Evolutionary conservation across 805 yeast species (phyloP).

Genomic region (Priceomyces fermenticarens): DNA sequence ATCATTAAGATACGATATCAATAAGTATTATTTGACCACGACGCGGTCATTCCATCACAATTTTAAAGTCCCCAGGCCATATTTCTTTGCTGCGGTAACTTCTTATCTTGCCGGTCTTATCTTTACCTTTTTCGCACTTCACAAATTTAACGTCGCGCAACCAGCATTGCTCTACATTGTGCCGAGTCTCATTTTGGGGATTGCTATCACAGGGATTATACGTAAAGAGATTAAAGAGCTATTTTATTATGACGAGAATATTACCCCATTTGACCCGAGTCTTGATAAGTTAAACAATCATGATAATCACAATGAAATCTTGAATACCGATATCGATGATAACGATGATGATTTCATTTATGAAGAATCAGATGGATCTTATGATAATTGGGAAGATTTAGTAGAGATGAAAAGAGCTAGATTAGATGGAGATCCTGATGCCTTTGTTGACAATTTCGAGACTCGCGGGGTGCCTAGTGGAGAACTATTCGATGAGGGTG

Average conservation of each 20-base stretch:
- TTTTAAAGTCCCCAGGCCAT: slow-evolving; percentile 37
- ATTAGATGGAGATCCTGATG: slow-evolving; percentile 13
- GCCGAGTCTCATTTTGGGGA: slow-evolving; percentile 40
- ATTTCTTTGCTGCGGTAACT: slow-evolving; percentile 44
- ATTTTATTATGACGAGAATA: slow-evolving; percentile 36
- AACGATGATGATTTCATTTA: slow-evolving; percentile 11
- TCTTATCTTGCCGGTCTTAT: slow-evolving; percentile 49
- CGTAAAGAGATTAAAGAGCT: slow-evolving; percentile 41
- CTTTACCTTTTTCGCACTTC: slow-evolving; percentile 39
- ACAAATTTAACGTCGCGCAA: slow-evolving; percentile 47
- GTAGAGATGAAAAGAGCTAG: slow-evolving; percentile 13
- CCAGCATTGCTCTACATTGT: slow-evolving; percentile 67
- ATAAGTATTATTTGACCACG: slow-evolving; percentile 21
- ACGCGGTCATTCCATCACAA: slow-evolving; percentile 38
- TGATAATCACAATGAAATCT: slow-evolving; percentile 1
- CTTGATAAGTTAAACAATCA: background rate
- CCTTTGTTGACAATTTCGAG: slow-evolving; percentile 7
- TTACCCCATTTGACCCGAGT: slow-evolving; percentile 11
- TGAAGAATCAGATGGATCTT: slow-evolving; percentile 12
- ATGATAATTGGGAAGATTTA: slow-evolving; percentile 18
- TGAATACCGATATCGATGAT: slow-evolving; percentile 8
- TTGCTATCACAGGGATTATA: slow-evolving; percentile 27
- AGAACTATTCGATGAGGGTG: slow-evolving; percentile 8
- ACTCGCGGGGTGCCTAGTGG: background rate
- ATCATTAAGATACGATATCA: slow-evolving; percentile 54